Percentiles rank a stretch among this genome's conserved stretches.
These are phyloP conservation scores for Collybia sordida DNA, from an alignment of 768 basidiomycete species.

Conservation along the genomic window DNA sequence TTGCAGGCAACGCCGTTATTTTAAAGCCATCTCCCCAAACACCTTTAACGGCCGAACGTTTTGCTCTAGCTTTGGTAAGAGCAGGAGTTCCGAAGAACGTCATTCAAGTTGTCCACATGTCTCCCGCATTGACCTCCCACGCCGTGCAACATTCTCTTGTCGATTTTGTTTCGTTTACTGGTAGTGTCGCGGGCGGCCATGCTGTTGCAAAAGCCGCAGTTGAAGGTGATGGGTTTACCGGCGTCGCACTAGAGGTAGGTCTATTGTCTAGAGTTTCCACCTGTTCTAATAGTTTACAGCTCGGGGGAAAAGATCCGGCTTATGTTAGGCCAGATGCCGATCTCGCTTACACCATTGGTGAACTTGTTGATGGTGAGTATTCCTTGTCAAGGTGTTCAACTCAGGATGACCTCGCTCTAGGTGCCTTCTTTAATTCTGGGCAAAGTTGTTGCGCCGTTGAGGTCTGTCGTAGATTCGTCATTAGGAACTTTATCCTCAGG, in stretches of 20 bases:
- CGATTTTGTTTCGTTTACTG: conserved; percentile 90
- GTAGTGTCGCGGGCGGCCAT: conserved; percentile 74
- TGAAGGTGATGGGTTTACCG: conserved; percentile 71
- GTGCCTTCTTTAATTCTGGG: conserved; percentile 95
- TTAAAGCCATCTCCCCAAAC: conserved; percentile 98
- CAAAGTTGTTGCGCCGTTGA: conserved; percentile 97
- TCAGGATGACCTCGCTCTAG: conserved; percentile 33
- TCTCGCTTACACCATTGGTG: conserved; percentile 75
- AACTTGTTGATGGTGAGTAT: conserved; percentile 83
- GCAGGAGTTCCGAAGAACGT: conserved; percentile 80
- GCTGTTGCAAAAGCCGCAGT: conserved; percentile 73
- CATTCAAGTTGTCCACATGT: conserved; percentile 75
- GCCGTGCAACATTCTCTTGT: conserved; percentile 66
- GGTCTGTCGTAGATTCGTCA: conserved; percentile 35
- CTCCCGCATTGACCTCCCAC: conserved; percentile 56
- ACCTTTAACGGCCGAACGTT: conserved; percentile 82
- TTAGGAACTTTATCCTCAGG: neutral
- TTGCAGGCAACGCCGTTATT: conserved; percentile 88
- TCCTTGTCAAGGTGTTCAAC: neutral
- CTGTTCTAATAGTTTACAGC: conserved; percentile 36
- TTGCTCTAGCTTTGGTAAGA: conserved; percentile 62
- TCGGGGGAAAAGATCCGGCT: conserved; percentile 98
- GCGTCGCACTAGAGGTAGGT: conserved; percentile 78
- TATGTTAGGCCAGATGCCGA: conserved; percentile 90
- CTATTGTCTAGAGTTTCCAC: neutral